Evolutionary conservation across 306 rosid species (phyloP), one percentile per base, ranked within the genome.

Genomic region (Prunus armeniaca): DNA sequence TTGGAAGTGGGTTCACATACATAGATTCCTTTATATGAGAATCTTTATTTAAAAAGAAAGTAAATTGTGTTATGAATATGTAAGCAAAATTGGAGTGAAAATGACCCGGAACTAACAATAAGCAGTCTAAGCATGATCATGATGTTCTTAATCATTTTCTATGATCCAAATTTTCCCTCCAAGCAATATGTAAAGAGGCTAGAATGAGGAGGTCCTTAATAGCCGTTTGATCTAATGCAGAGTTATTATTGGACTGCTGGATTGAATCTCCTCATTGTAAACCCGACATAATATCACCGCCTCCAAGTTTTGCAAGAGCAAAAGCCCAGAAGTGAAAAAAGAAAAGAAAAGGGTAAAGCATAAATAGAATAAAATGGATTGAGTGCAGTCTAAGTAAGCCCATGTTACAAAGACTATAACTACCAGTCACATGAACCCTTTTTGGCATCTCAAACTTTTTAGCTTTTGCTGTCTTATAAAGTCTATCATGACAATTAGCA

Each of bases 401-500:
- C 20, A 72, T 72, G 65, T 54, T n/a, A 28, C 12, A 63, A 30
- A n/a, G 22, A 63, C 72, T 47, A 50, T n/a, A 70, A 64, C 73
- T 63, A 72, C 67, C 17, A 60, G 43, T 60, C 72, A 28, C 60
- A 50, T 54, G 11, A 49, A 30, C 12, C 76, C 81, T 50, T 77
- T 55, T 68, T 46, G 38, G 32, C 17, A 38, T 28, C 47, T 27
- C 61, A 82, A 69, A 73, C 70, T 57, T 64, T 63, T 64, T 45
- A 67, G 57, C 69, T 12, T 78, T 71, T 73, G 47, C 19, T 72
- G 86, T 65, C 66, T 55, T 49, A 14, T 76, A 75, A 56, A 71
- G 50, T 38, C 62, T 4, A 30, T 9, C 76, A 72, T 83, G 71
- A 81, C 74, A 79, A 50, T 51, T 72, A 67, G 70, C 83, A 76